Evolutionary conservation across 2,329 filamentous ascomycete genomes (phyloP), one percentile per base, ranked within the genome.

Genomic region (Alternaria hordeiaustralica): DNA sequence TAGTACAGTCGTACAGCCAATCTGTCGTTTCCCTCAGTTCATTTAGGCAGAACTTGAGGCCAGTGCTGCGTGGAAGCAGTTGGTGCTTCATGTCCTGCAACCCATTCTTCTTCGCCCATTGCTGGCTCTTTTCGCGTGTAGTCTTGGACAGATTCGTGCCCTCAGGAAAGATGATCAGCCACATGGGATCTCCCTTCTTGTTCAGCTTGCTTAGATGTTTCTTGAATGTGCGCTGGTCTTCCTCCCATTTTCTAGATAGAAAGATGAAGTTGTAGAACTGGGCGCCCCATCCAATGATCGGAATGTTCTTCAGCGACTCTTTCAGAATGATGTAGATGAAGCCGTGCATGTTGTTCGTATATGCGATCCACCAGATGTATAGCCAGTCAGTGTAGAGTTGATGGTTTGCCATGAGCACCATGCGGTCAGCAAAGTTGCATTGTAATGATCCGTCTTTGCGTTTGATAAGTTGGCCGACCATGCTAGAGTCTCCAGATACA

Each of bases 291-390:
- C 93, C 93, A 25, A 96, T 86, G 57, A 96, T 81, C 2, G 93
- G 93, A 15, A 97, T 89, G 70, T 89, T 90, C 78, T 92, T 94
- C 65, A 97, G 83, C 2, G 92, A 94, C 77, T 97, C 92, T 75
- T 97, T 97, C 56, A 96, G 83, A 73, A 97, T 95, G 77, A 97
- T 97, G 82, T 93, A 96, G 73, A 97, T 86, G 75, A 93, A 91
- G 11, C 94, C 93, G 73, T 96, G 92, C 88, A 93, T 93, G 57
- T 87, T 86, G 61, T 91, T 92, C 25, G 92, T 93, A 74, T 97
- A 97, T n/a, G 90, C 92, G 25, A 93, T 90, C 93, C 93, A 97
- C 93, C 93, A 97, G 8, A 97, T 87, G 77, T 97, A 97, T 9
- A 96, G 81, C 93, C 93, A 97, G 81, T 97, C 93, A 9, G 93